Conservation (phyloP, 495 filamentous ascomycete species). For the Penicillium nucicola region DNA sequence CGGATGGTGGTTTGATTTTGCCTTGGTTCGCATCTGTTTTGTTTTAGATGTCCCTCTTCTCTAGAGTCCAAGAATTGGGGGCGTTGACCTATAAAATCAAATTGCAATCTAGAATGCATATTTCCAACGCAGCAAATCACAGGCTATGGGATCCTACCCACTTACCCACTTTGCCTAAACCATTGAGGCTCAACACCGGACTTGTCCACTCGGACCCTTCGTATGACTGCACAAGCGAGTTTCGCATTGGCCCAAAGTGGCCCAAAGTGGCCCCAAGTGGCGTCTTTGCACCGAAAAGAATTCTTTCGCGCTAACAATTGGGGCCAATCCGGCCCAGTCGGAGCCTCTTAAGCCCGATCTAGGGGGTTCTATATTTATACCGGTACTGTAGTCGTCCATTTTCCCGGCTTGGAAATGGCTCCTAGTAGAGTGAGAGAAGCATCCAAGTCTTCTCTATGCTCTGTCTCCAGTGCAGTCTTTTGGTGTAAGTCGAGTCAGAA, state of each 20-base stretch:
- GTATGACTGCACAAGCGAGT: not conserved
- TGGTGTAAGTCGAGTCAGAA: too few species aligned
- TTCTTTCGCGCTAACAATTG: not conserved
- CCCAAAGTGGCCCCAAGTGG: not conserved
- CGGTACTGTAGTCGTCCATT: not conserved
- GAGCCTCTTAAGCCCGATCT: not conserved
- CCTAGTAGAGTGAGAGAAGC: not conserved
- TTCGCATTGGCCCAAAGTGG: not conserved
- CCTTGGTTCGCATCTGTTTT: not conserved
- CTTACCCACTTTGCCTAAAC: not conserved
- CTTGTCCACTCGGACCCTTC: not conserved
- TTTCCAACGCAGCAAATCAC: not conserved
- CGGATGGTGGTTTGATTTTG: conserved; percentile 1
- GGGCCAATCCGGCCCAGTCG: conserved; percentile 1
- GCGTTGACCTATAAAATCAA: not conserved
- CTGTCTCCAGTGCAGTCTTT: too few species aligned
- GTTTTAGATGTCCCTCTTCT: conserved; percentile 1
- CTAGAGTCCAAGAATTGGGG: not conserved
- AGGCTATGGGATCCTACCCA: not conserved
- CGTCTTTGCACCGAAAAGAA: too few species aligned
- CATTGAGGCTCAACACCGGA: conserved; percentile 3
- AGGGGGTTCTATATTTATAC: conserved; percentile 8
- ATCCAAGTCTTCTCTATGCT: too few species aligned
- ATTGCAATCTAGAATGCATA: not conserved
- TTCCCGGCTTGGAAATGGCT: too few species aligned